Evolutionary conservation across 2,329 filamentous ascomycete genomes (phyloP).

Genomic region (Didymella segeticola): DNA sequence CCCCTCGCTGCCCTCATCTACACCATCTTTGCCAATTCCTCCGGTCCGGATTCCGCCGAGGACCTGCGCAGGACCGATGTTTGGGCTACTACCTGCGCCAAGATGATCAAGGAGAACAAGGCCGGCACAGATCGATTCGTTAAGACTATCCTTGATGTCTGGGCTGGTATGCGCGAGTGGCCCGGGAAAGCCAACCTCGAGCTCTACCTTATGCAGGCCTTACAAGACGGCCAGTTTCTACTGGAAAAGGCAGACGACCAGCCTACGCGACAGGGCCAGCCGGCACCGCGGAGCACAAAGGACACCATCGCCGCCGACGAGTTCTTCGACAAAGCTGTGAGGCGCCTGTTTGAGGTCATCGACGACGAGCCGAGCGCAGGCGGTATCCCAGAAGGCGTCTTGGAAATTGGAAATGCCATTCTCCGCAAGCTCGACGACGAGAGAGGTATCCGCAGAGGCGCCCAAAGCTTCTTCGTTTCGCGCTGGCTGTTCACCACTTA

Average conservation of each 20-base stretch:
- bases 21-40: slow-evolving; percentile 87
- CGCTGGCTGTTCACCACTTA: slow-evolving; percentile 94
- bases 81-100: slow-evolving; percentile 88
- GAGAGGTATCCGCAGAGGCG: slow-evolving; percentile 71
- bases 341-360: slow-evolving; percentile 82
- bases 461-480: slow-evolving; percentile 82
- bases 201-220: slow-evolving; percentile 91
- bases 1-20: slow-evolving; percentile 84
- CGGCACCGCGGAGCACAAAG: slow-evolving; percentile 76
- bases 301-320: slow-evolving; percentile 84
- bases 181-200: slow-evolving; percentile 88
- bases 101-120: slow-evolving; percentile 78
- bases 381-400: slow-evolving; percentile 83
- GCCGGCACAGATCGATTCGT: slow-evolving; percentile 80
- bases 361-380: slow-evolving; percentile 79
- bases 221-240: slow-evolving; percentile 91
- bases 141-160: slow-evolving; percentile 83
- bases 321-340: slow-evolving; percentile 84
- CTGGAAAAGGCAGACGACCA: slow-evolving; percentile 85
- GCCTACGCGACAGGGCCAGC: slow-evolving; percentile 69
- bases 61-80: slow-evolving; percentile 79
- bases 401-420: slow-evolving; percentile 86
- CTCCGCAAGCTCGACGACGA: slow-evolving; percentile 74
- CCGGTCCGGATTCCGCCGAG: slow-evolving; percentile 81
- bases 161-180: slow-evolving; percentile 88